Base-by-base conservation (phyloP, 2,329 filamentous ascomycete species). In the Elsinoe perseae region DNA sequence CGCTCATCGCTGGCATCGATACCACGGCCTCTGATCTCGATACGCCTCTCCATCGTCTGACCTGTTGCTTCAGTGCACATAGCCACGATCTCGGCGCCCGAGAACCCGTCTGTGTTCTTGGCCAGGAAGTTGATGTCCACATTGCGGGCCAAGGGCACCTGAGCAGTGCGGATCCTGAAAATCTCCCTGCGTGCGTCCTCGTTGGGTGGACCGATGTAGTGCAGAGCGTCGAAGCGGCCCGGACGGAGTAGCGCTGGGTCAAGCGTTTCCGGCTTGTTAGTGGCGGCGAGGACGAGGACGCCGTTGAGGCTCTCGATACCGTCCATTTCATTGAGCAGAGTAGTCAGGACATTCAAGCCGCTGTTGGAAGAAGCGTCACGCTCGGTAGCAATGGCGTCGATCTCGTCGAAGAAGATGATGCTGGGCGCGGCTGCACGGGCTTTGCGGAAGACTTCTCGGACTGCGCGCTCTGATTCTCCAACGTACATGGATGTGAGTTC, bases 401-500 rank as follows among this genome's bases (percentile, higher is more conserved):
- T 93, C 70, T 97, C 91, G 68, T 97, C 91, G 62, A 96, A 95
- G 77, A 96, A 97, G 64, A 97, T 90, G 71, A 96, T 92, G 68
- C 87, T 90, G 0, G 92, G 92, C 53, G 85, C 84, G 7, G 90
- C 91, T n/a, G 86, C 84, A 40, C 87, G 80, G 1, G 92, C 92
- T 63, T 91, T 87, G 54, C 85, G 80, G 68, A 97, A 96, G 1
- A 96, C 82, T 56, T 89, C 86, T 34, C 92, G 83, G 40, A 96
- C 80, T 6, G 86, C 85, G 9, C 89, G 83, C 72, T 97, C 92
- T 1, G 90, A 92, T 70, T 97, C 92, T 59, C 92, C 92, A 16
- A 97, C 91, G 70, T 96, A 97, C 88, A 95, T 95, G 72, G 90
- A 95, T 59, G 95, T 83, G 10, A 96, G 80, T 71, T 96, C 92